These are phyloP conservation scores for Eruca vesicaria DNA, from an alignment of 441 rosid genomes.

Conservation along the genomic window DNA sequence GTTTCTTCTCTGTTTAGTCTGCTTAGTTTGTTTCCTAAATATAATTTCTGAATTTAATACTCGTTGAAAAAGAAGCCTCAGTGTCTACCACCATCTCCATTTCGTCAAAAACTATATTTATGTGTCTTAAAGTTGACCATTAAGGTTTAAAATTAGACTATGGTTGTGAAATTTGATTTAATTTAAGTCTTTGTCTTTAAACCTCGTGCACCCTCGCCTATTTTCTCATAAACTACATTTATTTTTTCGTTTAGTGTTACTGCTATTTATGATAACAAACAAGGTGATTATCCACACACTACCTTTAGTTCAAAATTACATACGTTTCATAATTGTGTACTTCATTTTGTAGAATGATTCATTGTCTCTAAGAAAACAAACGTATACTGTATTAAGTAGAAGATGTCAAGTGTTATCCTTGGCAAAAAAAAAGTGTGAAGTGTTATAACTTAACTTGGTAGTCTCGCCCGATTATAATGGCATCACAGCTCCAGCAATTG, in stretches of 20 bases:
- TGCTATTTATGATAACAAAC: background rate
- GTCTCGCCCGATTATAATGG: background rate
- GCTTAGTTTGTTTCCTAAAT: constrained; percentile 14
- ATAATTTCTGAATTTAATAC: background rate
- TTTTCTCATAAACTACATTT: background rate
- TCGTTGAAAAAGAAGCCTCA: background rate
- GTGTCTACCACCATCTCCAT: background rate
- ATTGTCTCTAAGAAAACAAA: background rate
- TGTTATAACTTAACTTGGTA: background rate
- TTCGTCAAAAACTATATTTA: background rate
- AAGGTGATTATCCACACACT: background rate
- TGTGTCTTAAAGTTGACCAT: background rate
- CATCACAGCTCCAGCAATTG: too few relatives aligned
- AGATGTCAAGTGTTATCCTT: too few relatives aligned
- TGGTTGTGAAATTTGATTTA: background rate
- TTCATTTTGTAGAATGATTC: background rate
- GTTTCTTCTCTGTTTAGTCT: constrained; percentile 15
- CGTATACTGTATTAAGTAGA: background rate
- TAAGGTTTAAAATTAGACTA: background rate
- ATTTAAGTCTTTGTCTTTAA: background rate
- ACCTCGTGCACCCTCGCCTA: background rate
- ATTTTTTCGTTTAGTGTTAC: background rate
- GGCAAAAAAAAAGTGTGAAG: too few relatives aligned
- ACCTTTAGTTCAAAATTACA: background rate
- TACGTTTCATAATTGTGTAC: background rate